These are phyloP conservation scores for Boletus coccyginus DNA, from an alignment of 768 basidiomycete genomes.

Conservation along the genomic window DNA sequence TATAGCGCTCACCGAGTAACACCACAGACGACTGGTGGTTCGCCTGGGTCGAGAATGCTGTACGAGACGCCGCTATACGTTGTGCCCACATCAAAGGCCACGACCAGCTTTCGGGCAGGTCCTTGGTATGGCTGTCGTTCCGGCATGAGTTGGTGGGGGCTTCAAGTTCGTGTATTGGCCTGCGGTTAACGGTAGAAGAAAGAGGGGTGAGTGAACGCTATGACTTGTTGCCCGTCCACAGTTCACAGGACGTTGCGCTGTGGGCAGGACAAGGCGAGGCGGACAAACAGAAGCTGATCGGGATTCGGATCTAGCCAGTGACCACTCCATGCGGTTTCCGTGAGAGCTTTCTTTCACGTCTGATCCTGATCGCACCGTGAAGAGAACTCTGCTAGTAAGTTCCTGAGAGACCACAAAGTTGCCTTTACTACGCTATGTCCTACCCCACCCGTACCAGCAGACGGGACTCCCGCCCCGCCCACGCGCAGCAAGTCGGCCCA, in stretches of 20 bases:
- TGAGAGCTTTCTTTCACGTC: not conserved
- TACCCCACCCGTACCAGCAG: no score
- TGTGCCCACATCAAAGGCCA: slow-evolving; percentile 54
- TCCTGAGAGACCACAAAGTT: not conserved
- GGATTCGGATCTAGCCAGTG: no score
- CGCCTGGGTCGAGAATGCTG: slow-evolving; percentile 31
- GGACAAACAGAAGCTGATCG: no score
- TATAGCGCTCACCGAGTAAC: slow-evolving; percentile 21
- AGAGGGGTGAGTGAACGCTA: not conserved
- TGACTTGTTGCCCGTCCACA: not conserved
- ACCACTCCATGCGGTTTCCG: slow-evolving; percentile 10
- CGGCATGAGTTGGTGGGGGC: no score
- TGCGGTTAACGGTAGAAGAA: not conserved
- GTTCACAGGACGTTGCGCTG: not conserved
- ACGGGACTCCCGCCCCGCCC: no score
- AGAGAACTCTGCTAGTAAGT: no score
- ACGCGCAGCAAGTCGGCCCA: no score
- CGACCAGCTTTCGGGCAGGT: slow-evolving; percentile 39
- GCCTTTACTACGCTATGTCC: no score
- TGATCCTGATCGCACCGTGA: not conserved
- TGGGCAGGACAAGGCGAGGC: slow-evolving; percentile 17
- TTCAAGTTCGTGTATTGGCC: no score
- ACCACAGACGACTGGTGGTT: slow-evolving; percentile 21
- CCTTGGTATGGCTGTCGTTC: slow-evolving; percentile 40
- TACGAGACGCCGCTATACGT: slow-evolving; percentile 52